phyloP scores from a whole-genome alignment of 2,329 filamentous ascomycete genomes.

The Colletotrichum liriopes region DNA sequence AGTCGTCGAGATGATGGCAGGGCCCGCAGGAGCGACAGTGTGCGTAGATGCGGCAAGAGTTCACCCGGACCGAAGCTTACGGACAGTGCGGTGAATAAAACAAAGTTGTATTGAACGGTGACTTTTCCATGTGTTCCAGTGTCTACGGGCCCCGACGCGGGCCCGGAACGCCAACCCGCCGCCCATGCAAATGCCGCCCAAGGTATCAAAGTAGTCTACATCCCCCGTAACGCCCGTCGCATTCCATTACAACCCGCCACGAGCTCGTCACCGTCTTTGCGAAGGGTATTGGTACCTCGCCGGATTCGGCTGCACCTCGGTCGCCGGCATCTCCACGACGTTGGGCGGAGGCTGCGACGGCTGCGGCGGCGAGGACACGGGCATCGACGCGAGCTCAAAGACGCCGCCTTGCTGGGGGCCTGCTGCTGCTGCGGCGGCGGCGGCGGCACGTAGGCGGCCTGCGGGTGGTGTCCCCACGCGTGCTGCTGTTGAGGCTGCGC shows the following conservation, averaged over 20 bases:
- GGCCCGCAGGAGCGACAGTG: too few species aligned
- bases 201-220: conserved; percentile 9
- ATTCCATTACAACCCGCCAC: too few species aligned
- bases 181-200: conserved; percentile 3
- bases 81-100: neutral
- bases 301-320: conserved; percentile 17
- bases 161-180: conserved; percentile 2
- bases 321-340: conserved; percentile 43
- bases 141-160: neutral
- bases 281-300: conserved; percentile 21
- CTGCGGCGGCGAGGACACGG: conserved; percentile 8
- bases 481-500: conserved; percentile 24
- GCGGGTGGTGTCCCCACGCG: conserved; percentile 37
- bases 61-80: too few species aligned
- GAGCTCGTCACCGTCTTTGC: neutral
- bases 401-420: conserved; percentile 27
- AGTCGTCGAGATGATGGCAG: too few species aligned
- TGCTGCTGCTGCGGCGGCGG: conserved; percentile 1
- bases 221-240: neutral
- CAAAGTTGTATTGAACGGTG: neutral
- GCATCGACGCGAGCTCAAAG: conserved; percentile 42
- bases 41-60: too few species aligned
- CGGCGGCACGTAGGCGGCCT: conserved; percentile 18
- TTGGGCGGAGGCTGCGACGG: conserved; percentile 4
- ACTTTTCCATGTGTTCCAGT: neutral